Evolutionary conservation across 2,329 filamentous ascomycete species (phyloP).

Genomic region (Calonectria crousiana): DNA sequence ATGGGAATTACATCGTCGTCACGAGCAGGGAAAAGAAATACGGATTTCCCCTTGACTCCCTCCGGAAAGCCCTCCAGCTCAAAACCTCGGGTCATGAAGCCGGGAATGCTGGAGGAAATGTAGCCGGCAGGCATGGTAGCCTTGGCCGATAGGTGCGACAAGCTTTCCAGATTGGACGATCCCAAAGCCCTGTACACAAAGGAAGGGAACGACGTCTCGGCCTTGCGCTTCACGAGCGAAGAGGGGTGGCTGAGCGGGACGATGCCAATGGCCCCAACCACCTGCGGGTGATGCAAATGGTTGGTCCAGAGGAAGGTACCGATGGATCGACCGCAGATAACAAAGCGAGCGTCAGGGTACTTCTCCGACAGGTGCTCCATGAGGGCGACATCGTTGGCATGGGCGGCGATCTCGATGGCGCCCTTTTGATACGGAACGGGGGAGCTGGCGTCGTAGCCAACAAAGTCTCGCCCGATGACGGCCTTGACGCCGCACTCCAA

Average conservation of each 20-base stretch:
- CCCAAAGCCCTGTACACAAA: neutral
- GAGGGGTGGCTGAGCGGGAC: conserved; percentile 3
- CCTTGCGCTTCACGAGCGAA: neutral
- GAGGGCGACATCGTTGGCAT: conserved; percentile 9
- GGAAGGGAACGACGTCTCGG: neutral
- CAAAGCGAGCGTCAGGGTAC: neutral
- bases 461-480: conserved; percentile 18
- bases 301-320: conserved; percentile 18
- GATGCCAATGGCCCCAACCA: conserved; percentile 13
- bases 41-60: neutral
- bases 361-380: neutral
- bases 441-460: conserved; percentile 20
- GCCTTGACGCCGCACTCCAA: conserved; percentile 7
- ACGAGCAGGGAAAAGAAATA: neutral
- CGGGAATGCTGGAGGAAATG: neutral
- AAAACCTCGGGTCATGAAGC: conserved; percentile 3
- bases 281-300: neutral
- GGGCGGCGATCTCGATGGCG: conserved; percentile 12
- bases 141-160: neutral
- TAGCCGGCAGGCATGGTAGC: neutral
- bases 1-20: conserved; percentile 7
- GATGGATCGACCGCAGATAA: conserved; percentile 18
- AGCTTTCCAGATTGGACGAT: neutral
- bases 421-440: conserved; percentile 9
- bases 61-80: neutral